Evolutionary conservation across 1,139 yeast genomes (phyloP).

Genomic region (Insectozyma bohioensis): DNA sequence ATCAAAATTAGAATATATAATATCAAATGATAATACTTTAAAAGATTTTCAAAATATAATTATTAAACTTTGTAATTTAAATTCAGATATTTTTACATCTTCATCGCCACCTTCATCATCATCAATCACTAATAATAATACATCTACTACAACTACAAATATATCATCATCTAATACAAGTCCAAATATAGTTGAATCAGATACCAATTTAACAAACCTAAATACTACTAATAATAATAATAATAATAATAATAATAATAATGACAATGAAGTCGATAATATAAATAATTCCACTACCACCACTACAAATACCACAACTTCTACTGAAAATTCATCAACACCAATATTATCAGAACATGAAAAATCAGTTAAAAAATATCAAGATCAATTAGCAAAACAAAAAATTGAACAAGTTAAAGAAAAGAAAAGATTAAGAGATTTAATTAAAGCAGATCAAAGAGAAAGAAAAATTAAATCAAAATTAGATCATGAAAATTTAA

Average conservation of each 20-base stretch:
- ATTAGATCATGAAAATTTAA: slow-evolving; percentile 22
- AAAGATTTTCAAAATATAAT: slow-evolving; percentile 26
- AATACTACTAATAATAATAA: no score
- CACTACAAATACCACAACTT: no score
- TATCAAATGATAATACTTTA: slow-evolving; percentile 27
- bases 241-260: no score
- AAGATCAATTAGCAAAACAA: slow-evolving; percentile 38
- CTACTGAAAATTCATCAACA: not conserved
- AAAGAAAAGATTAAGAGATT: slow-evolving; percentile 50
- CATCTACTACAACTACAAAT: slow-evolving; percentile 1
- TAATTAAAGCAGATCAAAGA: slow-evolving; percentile 50
- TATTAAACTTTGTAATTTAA: no score
- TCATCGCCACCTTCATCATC: slow-evolving; percentile 2
- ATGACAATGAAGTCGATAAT: no score
- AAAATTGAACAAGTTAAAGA: slow-evolving; percentile 44
- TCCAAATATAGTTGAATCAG: no score
- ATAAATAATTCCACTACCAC: no score
- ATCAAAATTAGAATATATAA: slow-evolving; percentile 45
- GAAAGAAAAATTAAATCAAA: slow-evolving; percentile 51
- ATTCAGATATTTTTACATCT: no score
- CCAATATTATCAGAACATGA: not conserved
- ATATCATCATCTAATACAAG: not conserved
- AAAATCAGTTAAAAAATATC: slow-evolving; percentile 25
- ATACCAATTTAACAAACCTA: no score
- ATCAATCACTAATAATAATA: not conserved